These are phyloP conservation scores for Geotrichum ghanense DNA, from an alignment of 805 yeast genomes.

Conservation along the genomic window DNA sequence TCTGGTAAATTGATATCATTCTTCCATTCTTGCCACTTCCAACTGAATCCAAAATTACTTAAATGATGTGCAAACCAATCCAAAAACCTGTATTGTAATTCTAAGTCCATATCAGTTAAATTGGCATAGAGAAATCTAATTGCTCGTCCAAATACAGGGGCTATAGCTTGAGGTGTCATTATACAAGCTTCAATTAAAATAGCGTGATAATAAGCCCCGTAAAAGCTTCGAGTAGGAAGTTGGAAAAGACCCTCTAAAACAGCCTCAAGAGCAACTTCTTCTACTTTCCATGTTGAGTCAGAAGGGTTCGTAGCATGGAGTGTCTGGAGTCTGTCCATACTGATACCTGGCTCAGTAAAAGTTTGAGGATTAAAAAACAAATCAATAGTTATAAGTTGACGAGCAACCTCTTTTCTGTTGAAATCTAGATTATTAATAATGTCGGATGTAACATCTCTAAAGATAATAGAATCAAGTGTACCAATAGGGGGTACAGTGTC, in stretches of 20 bases:
- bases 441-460: slow-evolving; percentile 69
- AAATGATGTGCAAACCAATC: slow-evolving; percentile 93
- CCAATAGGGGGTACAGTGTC: slow-evolving; percentile 53
- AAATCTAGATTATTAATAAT: slow-evolving; percentile 71
- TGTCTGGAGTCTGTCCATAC: slow-evolving; percentile 53
- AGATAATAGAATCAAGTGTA: slow-evolving; percentile 44
- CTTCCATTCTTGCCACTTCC: slow-evolving; percentile 98
- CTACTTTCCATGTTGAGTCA: slow-evolving; percentile 76
- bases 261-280: slow-evolving; percentile 78
- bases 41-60: slow-evolving; percentile 85
- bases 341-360: slow-evolving; percentile 66
- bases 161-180: slow-evolving; percentile 70
- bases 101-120: slow-evolving; percentile 60
- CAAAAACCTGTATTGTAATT: slow-evolving; percentile 56
- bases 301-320: slow-evolving; percentile 23
- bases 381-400: slow-evolving; percentile 68
- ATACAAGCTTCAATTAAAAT: slow-evolving; percentile 79
- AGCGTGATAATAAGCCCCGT: slow-evolving; percentile 70
- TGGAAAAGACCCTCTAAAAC: slow-evolving; percentile 67
- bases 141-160: slow-evolving; percentile 91
- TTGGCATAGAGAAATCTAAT: slow-evolving; percentile 69
- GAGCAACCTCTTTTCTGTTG: slow-evolving; percentile 77
- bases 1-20: slow-evolving; percentile 30
- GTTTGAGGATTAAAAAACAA: slow-evolving; percentile 52
- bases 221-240: slow-evolving; percentile 56